A percentile compares a stretch with the other conserved stretches of the same genome.
Conservation (phyloP, 495 filamentous ascomycete species). For the Penicillium maclennaniae region DNA sequence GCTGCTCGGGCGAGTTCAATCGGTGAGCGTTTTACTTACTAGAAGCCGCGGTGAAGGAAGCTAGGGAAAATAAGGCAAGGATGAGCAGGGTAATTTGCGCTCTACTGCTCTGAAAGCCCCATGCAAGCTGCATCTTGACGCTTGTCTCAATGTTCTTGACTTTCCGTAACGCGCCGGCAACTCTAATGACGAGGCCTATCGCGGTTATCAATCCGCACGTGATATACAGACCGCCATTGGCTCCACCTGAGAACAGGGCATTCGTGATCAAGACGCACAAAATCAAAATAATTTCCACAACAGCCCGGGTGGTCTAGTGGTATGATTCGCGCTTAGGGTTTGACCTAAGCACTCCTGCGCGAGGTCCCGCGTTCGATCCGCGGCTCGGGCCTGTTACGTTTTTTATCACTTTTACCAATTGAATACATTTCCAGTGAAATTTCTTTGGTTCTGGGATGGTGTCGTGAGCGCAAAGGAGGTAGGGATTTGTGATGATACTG, state of each 20-base stretch:
- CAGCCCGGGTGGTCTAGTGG: conserved; percentile 39
- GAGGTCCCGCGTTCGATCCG: conserved; percentile 45
- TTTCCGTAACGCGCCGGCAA: background rate
- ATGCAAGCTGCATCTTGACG: conserved; percentile 9
- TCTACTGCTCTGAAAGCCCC: conserved; percentile 2
- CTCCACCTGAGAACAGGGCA: background rate
- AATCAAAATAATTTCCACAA: background rate
- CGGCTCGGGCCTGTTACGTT: conserved; percentile 30
- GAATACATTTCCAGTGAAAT: background rate
- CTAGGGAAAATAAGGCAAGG: conserved; percentile 21
- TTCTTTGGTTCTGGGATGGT: background rate
- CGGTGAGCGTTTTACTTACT: conserved; percentile 22
- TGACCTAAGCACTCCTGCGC: conserved; percentile 20
- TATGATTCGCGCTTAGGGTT: conserved; percentile 47
- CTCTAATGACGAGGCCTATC: conserved; percentile 13
- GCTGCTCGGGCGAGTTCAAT: background rate
- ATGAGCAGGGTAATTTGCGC: conserved; percentile 18
- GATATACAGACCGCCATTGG: background rate
- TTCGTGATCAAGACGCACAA: background rate
- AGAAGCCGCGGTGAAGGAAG: conserved; percentile 28
- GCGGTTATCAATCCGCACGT: conserved; percentile 11
- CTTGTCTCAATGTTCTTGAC: background rate
- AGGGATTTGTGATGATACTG: too few relatives aligned
- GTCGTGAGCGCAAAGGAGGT: too few relatives aligned
- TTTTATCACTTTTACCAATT: background rate